Conservation (phyloP, 2,329 filamentous ascomycete species). For the Fusarium brevicatenulatum region DNA sequence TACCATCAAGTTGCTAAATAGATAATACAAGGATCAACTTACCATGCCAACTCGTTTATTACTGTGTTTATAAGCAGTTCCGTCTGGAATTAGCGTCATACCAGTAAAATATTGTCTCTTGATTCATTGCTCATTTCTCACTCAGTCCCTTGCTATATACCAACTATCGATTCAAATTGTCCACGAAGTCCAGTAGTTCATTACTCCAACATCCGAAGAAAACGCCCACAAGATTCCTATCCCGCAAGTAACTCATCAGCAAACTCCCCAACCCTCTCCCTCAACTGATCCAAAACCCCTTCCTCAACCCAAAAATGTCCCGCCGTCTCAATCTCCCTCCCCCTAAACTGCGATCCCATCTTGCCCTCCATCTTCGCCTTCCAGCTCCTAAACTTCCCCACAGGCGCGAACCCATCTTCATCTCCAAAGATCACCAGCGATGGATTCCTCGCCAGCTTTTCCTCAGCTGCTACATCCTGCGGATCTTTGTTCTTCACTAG, state of each 20-base stretch:
- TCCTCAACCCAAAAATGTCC: conserved; percentile 73
- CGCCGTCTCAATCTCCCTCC: conserved; percentile 61
- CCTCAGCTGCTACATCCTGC: conserved; percentile 53
- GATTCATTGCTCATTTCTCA: not conserved
- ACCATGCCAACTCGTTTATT: accelerated
- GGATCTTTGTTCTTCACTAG: conserved; percentile 38
- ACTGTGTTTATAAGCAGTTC: not conserved
- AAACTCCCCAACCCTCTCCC: conserved; percentile 43
- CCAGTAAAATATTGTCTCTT: not conserved
- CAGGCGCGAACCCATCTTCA: conserved; percentile 77
- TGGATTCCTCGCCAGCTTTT: conserved; percentile 66
- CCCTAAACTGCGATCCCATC: conserved; percentile 58
- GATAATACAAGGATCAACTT: not conserved
- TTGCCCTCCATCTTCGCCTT: conserved; percentile 59
- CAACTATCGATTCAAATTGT: no score
- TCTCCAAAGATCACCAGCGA: conserved; percentile 80
- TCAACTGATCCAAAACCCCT: conserved; percentile 53
- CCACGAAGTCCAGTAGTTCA: not conserved
- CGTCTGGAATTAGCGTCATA: no score
- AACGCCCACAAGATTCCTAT: not conserved
- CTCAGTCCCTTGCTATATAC: not conserved
- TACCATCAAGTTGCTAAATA: not conserved
- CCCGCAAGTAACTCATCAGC: conserved; percentile 32
- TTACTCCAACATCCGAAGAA: not conserved
- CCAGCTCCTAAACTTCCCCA: conserved; percentile 75